These are phyloP conservation scores for Amyloporia xantha DNA, from an alignment of 768 basidiomycete genomes.

Conservation along the genomic window DNA sequence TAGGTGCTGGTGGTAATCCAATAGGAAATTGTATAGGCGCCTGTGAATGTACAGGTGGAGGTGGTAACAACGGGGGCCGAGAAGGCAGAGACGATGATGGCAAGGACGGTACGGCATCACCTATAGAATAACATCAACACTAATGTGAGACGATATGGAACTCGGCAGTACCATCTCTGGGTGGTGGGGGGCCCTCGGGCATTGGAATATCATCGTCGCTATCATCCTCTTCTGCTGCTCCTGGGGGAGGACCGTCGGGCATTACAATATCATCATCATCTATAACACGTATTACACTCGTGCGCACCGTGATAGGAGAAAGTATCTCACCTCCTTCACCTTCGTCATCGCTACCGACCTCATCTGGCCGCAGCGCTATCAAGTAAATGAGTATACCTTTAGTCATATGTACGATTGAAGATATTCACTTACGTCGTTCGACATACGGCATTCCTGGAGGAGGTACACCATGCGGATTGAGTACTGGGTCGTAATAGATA, in stretches of 20 bases:
- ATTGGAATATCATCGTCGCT: slow-evolving; percentile 85
- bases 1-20: slow-evolving; percentile 20
- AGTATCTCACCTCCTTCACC: slow-evolving; percentile 23
- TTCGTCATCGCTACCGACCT: slow-evolving; percentile 60
- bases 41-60: not conserved
- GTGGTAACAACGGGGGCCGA: slow-evolving; percentile 1
- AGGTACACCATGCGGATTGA: slow-evolving; percentile 91
- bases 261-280: slow-evolving; percentile 57
- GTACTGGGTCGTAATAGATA: slow-evolving; percentile 86
- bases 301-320: not conserved
- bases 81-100: slow-evolving; percentile 23
- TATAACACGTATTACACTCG: not conserved
- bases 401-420: too few species aligned
- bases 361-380: slow-evolving; percentile 56
- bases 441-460: slow-evolving; percentile 97
- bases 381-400: too few species aligned
- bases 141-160: not conserved
- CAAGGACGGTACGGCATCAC: slow-evolving; percentile 7
- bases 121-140: too few species aligned
- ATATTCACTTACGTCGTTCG: slow-evolving; percentile 61
- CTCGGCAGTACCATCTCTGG: slow-evolving; percentile 8
- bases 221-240: slow-evolving; percentile 34
- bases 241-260: slow-evolving; percentile 61
- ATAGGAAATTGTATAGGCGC: slow-evolving; percentile 4
- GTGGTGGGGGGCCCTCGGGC: slow-evolving; percentile 74